Evolutionary conservation across 768 basidiomycete species (phyloP).

Genomic region (Ephemerocybe angulata): DNA sequence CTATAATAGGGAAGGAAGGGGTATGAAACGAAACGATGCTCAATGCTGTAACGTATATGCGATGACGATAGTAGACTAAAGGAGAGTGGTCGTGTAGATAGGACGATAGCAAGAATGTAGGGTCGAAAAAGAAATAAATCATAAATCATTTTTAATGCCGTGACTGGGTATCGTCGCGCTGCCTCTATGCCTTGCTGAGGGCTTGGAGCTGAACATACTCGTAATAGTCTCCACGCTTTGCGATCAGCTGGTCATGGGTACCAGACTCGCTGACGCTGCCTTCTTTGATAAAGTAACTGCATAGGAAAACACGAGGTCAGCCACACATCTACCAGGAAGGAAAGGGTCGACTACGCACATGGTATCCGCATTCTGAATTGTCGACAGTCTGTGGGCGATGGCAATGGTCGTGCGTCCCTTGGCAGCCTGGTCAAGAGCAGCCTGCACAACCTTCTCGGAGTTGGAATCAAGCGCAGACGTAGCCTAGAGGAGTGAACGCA

Average conservation of each 20-base stretch:
- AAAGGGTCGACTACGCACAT: constrained; percentile 53
- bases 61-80: too few relatives aligned
- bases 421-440: constrained; percentile 87
- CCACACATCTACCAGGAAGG: constrained; percentile 10
- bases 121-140: constrained; percentile 1
- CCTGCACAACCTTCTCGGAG: constrained; percentile 93
- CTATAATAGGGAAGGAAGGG: constrained; percentile 21
- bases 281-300: constrained; percentile 85
- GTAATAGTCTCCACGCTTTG: constrained; percentile 65
- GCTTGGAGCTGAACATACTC: constrained; percentile 89
- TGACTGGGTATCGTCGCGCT: neutral
- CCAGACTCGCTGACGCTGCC: constrained; percentile 82
- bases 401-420: constrained; percentile 92
- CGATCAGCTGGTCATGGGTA: constrained; percentile 80
- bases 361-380: constrained; percentile 87
- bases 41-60: constrained; percentile 7
- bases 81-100: constrained; percentile 6
- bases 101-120: neutral
- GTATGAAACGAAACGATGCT: constrained; percentile 22
- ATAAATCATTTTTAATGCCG: neutral
- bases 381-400: constrained; percentile 91
- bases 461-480: constrained; percentile 89
- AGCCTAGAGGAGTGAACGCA: constrained; percentile 39
- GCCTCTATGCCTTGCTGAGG: constrained; percentile 40
- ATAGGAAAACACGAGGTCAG: constrained; percentile 14